Base-by-base conservation (phyloP, 768 basidiomycete genomes). In the Russula olivacea region DNA sequence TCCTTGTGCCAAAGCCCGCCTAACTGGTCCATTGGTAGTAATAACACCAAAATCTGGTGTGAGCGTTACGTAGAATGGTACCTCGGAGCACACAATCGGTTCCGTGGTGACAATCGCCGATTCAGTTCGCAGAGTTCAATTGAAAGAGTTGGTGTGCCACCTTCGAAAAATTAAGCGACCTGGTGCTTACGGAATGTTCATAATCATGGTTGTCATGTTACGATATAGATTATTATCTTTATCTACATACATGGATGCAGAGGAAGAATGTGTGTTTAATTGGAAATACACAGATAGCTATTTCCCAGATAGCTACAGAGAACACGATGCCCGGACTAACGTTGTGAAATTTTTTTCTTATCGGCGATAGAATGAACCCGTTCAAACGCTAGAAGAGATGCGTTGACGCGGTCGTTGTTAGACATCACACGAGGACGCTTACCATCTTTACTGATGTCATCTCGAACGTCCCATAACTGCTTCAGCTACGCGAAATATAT, bases 401-500 rank as follows among this genome's bases (percentile, higher is more conserved):
- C 0, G 54, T 64, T 36, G 50, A 34, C 7, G 9, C 10, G 14
- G 40, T 36, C 1, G 19, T 8, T 7, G 19, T 8, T 7, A 8
- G 7, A 14, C 11, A 36, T n/a, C 21, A 50, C 28, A 52, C 36
- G 50, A 64, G 32, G 32, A 47, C 25, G 2, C 40, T 38, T 5
- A 64, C 63, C 63, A 21, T 64, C 63, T 55, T 64, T 64, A 9
- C 63, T 64, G 48, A 64, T 64, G 47, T 38, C 47, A 47, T 64
- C 54, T 34, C 63, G 43, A 21, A 60, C 41, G 1, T 60, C 63
- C 63, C 63, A 64, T 51, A 64, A n/a, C 25, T 64, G 63, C 63
- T 50, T 50, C n/a, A 64, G 49, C 63, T 64, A 30, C 2, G 10
- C 5, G 36, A 43, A 55, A 55, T 23, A 41, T 51, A 4, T 4